Conservation (phyloP, 148 eudicot genomes). For the Chenopodium berlandieri region DNA sequence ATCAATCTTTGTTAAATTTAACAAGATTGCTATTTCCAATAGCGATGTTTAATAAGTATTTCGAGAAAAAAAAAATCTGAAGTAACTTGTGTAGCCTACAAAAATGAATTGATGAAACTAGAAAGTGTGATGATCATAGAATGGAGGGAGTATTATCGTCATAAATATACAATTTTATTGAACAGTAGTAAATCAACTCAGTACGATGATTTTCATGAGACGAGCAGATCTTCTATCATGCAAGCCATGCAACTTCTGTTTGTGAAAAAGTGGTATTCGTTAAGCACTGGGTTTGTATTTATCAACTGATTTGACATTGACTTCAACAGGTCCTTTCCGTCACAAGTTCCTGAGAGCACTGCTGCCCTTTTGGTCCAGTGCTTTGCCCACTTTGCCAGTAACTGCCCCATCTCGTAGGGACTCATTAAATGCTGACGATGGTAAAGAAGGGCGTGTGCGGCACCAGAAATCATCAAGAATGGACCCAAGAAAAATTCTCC, state of each 20-base stretch:
- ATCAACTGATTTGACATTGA: constrained; percentile 2
- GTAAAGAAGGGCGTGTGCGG: constrained; percentile 59
- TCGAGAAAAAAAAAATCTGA: too few relatives aligned
- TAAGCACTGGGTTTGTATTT: neutral
- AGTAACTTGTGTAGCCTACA: too few relatives aligned
- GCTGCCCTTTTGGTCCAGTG: constrained; percentile 90
- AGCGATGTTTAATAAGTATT: too few relatives aligned
- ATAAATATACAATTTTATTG: neutral
- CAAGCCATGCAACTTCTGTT: neutral
- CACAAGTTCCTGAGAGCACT: constrained; percentile 76
- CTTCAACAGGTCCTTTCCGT: constrained; percentile 66
- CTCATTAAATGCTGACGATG: constrained; percentile 62
- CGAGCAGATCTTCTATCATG: neutral
- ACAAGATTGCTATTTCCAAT: too few relatives aligned
- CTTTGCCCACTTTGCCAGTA: constrained; percentile 91
- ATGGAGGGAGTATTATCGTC: neutral
- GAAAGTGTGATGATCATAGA: too few relatives aligned
- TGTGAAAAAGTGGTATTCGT: neutral
- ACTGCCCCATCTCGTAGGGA: constrained; percentile 86
- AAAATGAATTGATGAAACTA: too few relatives aligned
- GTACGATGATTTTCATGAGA: neutral
- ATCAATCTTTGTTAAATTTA: too few relatives aligned
- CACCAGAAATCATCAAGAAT: constrained; percentile 78
- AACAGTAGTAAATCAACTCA: too few relatives aligned
- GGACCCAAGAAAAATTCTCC: constrained; percentile 97